Conservation (phyloP, 306 rosid species). For the Malus sylvestris region DNA sequence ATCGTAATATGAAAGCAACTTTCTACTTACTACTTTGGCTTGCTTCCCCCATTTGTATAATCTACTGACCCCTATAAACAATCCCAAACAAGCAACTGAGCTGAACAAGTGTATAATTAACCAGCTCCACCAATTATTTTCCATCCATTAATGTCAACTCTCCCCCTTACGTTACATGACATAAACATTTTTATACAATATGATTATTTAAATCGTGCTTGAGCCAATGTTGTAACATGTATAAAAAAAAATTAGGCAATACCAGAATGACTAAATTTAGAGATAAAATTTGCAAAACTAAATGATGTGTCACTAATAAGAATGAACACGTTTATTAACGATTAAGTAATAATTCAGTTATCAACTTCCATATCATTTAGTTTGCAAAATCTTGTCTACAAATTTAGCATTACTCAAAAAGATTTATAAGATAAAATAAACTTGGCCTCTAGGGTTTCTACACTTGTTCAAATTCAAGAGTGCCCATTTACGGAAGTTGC, state of each 20-base stretch:
- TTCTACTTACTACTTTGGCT: background rate
- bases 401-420: background rate
- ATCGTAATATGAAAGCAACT: background rate
- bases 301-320: too few species aligned
- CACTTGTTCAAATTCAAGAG: background rate
- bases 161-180: background rate
- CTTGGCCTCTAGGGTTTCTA: background rate
- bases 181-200: background rate
- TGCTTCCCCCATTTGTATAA: background rate
- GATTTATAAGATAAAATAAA: background rate
- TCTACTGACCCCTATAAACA: background rate
- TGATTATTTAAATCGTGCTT: background rate
- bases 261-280: too few species aligned
- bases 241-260: too few species aligned
- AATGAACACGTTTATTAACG: too few species aligned
- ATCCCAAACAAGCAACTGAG: background rate
- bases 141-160: background rate
- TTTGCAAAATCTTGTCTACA: too few species aligned
- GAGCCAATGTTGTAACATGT: background rate
- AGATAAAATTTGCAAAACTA: too few species aligned
- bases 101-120: background rate
- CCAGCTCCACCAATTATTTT: background rate
- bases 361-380: fast-evolving
- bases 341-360: too few species aligned
- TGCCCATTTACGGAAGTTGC: background rate